Conservation (phyloP, 2,329 filamentous ascomycete genomes). For the Metarhizium robertsii region DNA sequence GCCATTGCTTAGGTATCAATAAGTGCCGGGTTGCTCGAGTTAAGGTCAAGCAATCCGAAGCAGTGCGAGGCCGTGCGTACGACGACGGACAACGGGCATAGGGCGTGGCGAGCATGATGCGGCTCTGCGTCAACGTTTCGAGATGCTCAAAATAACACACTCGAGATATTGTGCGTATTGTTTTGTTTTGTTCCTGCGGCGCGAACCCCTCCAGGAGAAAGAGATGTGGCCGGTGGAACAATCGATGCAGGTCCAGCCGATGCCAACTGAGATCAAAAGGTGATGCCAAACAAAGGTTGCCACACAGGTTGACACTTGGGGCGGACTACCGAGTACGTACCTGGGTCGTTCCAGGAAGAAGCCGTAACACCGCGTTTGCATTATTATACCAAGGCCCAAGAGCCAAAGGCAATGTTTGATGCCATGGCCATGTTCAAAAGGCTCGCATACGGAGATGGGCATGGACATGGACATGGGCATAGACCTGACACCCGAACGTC, state of each 20-base stretch:
- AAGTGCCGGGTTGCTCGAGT: too few relatives aligned
- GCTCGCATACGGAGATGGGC: not conserved
- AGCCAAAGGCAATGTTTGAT: not conserved
- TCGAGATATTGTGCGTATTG: not conserved
- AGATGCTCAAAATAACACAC: not conserved
- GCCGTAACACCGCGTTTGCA: not conserved
- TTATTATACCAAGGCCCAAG: not conserved
- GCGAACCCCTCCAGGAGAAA: not conserved
- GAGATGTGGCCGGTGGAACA: not conserved
- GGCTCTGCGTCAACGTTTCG: not conserved
- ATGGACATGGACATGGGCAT: not conserved
- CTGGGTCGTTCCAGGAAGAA: too few relatives aligned
- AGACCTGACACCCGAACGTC: too few relatives aligned
- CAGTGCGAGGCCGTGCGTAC: too few relatives aligned
- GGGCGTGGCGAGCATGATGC: too few relatives aligned
- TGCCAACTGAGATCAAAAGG: not conserved
- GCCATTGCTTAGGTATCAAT: not conserved
- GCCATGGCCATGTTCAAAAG: not conserved
- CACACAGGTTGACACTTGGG: not conserved
- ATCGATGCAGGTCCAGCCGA: not conserved
- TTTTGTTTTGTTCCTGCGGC: not conserved
- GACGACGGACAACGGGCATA: too few relatives aligned
- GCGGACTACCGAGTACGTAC: too few relatives aligned
- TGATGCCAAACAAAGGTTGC: not conserved
- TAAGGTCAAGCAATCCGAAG: too few relatives aligned